Percentiles rank a stretch among this genome's conserved stretches.
These are phyloP conservation scores for Coemansia sp. DNA, from an alignment of 192 early-diverging fungal genomes.

Conservation along the genomic window DNA sequence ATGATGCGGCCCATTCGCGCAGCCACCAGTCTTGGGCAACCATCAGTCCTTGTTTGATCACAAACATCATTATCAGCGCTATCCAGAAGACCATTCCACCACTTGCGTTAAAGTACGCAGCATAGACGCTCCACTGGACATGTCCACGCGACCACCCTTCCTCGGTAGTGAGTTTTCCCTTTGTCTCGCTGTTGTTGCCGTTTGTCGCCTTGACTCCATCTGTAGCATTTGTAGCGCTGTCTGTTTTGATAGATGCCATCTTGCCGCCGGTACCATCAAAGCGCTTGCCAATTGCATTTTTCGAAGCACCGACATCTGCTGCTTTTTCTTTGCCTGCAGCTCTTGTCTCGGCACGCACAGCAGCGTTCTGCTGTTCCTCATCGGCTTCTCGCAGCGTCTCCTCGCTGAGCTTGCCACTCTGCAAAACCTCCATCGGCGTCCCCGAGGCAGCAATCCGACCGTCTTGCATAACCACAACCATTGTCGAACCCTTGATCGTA, in stretches of 20 bases:
- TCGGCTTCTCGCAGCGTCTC: constrained; percentile 28
- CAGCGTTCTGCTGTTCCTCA: constrained; percentile 36
- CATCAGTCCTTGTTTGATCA: constrained; percentile 30
- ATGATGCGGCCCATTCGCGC: constrained; percentile 50
- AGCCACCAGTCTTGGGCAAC: constrained; percentile 55
- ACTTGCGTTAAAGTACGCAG: constrained; percentile 68
- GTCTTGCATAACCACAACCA: constrained; percentile 67
- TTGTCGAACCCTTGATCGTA: constrained; percentile 57
- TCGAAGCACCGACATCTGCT: constrained; percentile 12
- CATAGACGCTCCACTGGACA: constrained; percentile 76
- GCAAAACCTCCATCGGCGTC: constrained; percentile 41
- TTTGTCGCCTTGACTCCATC: constrained; percentile 8
- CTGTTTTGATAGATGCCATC: constrained; percentile 52
- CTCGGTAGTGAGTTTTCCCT: constrained; percentile 70
- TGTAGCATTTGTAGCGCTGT: constrained; percentile 53
- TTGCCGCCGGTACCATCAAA: constrained; percentile 23
- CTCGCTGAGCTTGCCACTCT: constrained; percentile 38
- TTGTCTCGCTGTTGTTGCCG: neutral
- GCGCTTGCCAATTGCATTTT: constrained; percentile 13
- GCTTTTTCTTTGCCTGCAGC: constrained; percentile 28
- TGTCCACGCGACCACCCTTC: constrained; percentile 80
- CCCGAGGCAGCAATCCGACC: constrained; percentile 63
- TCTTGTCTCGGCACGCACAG: constrained; percentile 18
- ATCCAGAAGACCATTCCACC: constrained; percentile 68
- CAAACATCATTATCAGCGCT: constrained; percentile 34